Conservation (phyloP, 176 grass and related monocot genomes). For the Chloris gayana region DNA sequence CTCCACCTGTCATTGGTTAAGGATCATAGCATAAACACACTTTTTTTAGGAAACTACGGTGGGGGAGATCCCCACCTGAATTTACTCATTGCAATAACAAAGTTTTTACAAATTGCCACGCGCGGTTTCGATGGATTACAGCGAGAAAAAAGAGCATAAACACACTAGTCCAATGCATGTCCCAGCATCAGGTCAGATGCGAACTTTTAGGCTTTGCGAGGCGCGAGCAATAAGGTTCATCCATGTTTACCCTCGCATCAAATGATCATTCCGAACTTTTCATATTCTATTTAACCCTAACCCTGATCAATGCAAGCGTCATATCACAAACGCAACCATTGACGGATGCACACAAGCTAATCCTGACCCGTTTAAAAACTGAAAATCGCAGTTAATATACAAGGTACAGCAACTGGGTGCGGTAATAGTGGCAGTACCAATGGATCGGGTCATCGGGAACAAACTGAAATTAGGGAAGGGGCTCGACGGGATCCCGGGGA, state of each 20-base stretch:
- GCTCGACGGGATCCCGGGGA: neutral
- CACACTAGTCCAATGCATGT: too few species aligned
- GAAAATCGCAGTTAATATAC: neutral
- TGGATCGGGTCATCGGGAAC: neutral
- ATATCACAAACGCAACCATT: neutral
- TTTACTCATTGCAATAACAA: too few species aligned
- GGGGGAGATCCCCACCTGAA: too few species aligned
- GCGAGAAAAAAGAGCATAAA: too few species aligned
- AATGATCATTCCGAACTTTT: neutral
- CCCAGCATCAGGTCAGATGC: neutral
- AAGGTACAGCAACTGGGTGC: neutral
- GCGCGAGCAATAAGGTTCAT: neutral
- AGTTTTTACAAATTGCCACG: too few species aligned
- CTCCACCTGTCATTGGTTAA: neutral
- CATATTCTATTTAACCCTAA: neutral
- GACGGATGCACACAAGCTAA: neutral
- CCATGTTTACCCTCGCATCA: neutral
- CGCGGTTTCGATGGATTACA: too few species aligned
- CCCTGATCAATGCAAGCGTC: neutral
- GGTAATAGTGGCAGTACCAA: neutral
- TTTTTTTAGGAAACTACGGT: too few species aligned
- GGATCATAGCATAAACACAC: neutral
- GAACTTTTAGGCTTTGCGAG: neutral
- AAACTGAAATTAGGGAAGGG: constrained; percentile 13
- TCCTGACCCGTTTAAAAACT: neutral